Evolutionary conservation across 768 basidiomycete species (phyloP).

Genomic region (Gloeopeniophorella convolvens): DNA sequence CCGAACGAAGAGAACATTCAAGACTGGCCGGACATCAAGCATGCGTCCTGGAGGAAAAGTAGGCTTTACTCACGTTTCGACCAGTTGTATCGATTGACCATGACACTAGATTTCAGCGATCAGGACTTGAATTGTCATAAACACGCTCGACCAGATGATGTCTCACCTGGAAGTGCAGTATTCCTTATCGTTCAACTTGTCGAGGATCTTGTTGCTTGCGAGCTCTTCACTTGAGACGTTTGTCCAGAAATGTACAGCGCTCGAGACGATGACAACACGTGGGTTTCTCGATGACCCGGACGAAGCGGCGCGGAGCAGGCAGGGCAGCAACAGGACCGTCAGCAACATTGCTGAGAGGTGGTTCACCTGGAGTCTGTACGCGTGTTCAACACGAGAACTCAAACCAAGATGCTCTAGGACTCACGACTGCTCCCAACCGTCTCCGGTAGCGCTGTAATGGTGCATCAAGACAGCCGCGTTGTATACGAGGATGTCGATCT

Average conservation of each 20-base stretch:
- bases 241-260: slow-evolving; percentile 10
- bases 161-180: slow-evolving; percentile 13
- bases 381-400: neutral
- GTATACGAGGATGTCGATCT: too few relatives aligned
- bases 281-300: slow-evolving; percentile 12
- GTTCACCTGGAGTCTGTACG: slow-evolving; percentile 42
- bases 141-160: neutral
- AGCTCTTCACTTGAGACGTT: neutral
- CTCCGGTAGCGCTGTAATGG: too few relatives aligned
- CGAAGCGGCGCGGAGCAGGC: slow-evolving; percentile 8
- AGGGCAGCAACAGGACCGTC: slow-evolving; percentile 12
- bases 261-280: slow-evolving; percentile 14
- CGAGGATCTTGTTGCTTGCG: slow-evolving; percentile 4
- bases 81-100: slow-evolving; percentile 2
- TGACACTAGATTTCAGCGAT: neutral
- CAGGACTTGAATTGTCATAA: neutral
- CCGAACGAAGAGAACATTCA: slow-evolving; percentile 15
- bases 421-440: slow-evolving; percentile 26
- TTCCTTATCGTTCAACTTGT: slow-evolving; percentile 2
- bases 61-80: slow-evolving; percentile 13
- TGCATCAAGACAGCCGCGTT: too few relatives aligned
- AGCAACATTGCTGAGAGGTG: slow-evolving; percentile 12
- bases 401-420: neutral
- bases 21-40: neutral
- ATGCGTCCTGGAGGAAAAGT: neutral